A percentile compares a stretch with the other conserved stretches of the same genome.
Conservation (phyloP, 1,139 yeast species). For the Blastobotrys niveus region DNA sequence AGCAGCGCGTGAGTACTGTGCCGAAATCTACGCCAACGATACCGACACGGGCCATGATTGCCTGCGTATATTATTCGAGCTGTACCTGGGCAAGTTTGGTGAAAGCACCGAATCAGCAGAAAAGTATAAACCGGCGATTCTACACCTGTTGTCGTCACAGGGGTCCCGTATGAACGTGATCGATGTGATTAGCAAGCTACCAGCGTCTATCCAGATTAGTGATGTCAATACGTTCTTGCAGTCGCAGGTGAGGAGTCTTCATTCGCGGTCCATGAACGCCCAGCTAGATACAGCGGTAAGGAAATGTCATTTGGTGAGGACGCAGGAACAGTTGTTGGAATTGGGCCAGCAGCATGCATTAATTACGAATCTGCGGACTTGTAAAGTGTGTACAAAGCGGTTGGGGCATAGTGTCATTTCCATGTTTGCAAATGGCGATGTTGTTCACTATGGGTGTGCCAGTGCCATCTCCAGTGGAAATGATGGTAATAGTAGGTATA, state of each 20-base stretch:
- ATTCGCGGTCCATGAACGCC: slow-evolving; percentile 24
- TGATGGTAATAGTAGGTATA: too few relatives aligned
- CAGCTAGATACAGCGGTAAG: slow-evolving; percentile 33
- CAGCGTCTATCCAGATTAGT: slow-evolving; percentile 44
- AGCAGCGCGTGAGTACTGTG: slow-evolving; percentile 54
- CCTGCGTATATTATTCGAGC: slow-evolving; percentile 33
- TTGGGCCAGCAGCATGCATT: slow-evolving; percentile 38
- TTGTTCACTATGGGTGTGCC: slow-evolving; percentile 69
- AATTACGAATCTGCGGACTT: slow-evolving; percentile 41
- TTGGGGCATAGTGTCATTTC: slow-evolving; percentile 61
- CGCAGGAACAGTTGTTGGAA: slow-evolving; percentile 37
- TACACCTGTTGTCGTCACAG: slow-evolving; percentile 43
- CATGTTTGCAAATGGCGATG: slow-evolving; percentile 45
- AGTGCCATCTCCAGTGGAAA: too few relatives aligned
- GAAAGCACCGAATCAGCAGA: slow-evolving; percentile 13
- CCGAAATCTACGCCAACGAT: slow-evolving; percentile 44
- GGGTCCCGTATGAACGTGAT: slow-evolving; percentile 52
- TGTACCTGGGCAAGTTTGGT: slow-evolving; percentile 26
- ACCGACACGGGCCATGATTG: slow-evolving; percentile 37
- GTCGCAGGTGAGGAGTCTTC: slow-evolving; percentile 42
- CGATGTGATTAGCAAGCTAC: slow-evolving; percentile 48
- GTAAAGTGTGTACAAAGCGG: slow-evolving; percentile 55
- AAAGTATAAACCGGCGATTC: slow-evolving; percentile 38
- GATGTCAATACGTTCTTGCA: slow-evolving; percentile 45
- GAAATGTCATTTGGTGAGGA: slow-evolving; percentile 37